Conservation (phyloP, 768 basidiomycete genomes). For the Tephrocybe rancida region DNA sequence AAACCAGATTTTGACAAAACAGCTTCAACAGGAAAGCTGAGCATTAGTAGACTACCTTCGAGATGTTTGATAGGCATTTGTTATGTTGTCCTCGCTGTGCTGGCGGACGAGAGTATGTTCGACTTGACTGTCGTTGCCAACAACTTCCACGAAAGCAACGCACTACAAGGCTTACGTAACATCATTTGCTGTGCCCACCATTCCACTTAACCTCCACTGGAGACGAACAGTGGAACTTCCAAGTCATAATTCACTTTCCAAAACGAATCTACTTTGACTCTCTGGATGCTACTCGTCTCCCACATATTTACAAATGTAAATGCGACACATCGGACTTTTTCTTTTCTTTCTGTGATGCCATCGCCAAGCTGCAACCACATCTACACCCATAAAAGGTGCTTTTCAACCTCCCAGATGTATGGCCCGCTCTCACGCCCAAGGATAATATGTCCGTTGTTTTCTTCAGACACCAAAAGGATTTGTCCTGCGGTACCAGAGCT, state of each 20-base stretch:
- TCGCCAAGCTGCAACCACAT: too few relatives aligned
- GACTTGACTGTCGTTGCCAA: conserved; percentile 37
- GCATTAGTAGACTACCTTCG: conserved; percentile 57
- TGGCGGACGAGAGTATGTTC: conserved; percentile 29
- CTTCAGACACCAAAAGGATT: neutral
- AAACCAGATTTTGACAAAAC: conserved; percentile 1
- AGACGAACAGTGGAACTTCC: too few relatives aligned
- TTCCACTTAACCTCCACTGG: neutral
- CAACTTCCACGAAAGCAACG: conserved; percentile 17
- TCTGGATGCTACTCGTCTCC: too few relatives aligned
- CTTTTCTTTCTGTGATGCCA: too few relatives aligned
- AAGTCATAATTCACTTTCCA: too few relatives aligned
- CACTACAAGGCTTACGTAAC: conserved; percentile 21
- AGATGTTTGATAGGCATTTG: conserved; percentile 83
- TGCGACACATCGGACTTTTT: too few relatives aligned
- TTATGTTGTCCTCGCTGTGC: conserved; percentile 22
- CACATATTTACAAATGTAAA: too few relatives aligned
- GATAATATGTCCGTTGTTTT: too few relatives aligned
- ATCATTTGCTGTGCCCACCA: neutral
- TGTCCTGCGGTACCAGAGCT: neutral
- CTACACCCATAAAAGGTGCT: too few relatives aligned
- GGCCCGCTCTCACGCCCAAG: too few relatives aligned
- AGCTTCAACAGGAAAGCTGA: neutral
- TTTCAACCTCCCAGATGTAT: too few relatives aligned
- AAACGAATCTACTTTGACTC: too few relatives aligned